phyloP scores from a whole-genome alignment of 768 basidiomycete genomes.

The Kwoniella pini region DNA sequence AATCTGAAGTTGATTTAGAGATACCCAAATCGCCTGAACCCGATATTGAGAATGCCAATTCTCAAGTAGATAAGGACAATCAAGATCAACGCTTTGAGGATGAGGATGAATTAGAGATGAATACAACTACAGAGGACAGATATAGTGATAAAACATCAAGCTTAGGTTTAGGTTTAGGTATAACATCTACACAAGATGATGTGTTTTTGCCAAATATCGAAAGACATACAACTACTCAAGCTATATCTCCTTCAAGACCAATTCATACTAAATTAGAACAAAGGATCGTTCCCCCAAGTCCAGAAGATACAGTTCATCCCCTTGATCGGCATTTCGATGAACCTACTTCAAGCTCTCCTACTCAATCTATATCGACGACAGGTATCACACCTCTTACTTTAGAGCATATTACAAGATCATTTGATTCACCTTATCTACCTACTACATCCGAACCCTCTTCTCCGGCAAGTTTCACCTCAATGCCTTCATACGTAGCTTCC shows the following conservation, averaged over 20 bases:
- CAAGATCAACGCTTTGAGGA: neutral
- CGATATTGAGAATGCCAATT: neutral
- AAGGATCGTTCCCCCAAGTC: conserved; percentile 28
- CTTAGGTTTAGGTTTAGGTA: neutral
- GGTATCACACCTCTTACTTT: neutral
- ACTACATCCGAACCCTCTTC: conserved; percentile 29
- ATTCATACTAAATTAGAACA: conserved; percentile 3
- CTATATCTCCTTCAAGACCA: conserved; percentile 2
- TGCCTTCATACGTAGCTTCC: conserved; percentile 33
- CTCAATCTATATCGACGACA: no score
- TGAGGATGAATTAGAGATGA: neutral
- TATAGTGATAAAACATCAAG: neutral
- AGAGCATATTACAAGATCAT: conserved; percentile 1
- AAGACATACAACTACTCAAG: neutral
- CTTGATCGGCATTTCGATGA: conserved; percentile 5
- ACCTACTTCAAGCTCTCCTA: neutral
- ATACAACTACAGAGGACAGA: neutral
- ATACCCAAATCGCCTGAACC: neutral
- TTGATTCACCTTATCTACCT: conserved; percentile 11
- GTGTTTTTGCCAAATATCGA: no score
- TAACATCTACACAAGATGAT: neutral
- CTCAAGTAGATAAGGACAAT: neutral
- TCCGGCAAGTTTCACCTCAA: conserved; percentile 32
- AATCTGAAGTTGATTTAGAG: neutral
- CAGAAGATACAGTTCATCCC: conserved; percentile 27